Conservation (phyloP, 2,329 filamentous ascomycete species). For the Beauveria varroae region DNA sequence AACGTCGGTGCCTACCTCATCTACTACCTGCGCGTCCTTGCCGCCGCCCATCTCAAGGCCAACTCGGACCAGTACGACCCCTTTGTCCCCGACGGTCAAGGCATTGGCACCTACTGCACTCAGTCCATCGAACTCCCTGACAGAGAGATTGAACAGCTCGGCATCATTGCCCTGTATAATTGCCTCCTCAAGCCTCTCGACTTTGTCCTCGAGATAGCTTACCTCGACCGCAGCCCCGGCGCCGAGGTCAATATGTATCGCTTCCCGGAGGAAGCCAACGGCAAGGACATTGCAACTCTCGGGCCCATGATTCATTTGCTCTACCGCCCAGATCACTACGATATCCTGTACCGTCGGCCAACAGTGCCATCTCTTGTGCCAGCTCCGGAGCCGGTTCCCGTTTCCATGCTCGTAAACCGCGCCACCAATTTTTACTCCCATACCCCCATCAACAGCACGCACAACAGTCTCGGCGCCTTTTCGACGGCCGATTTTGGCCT, state of each 20-base stretch:
- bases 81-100: conserved; percentile 56
- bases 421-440: conserved; percentile 40
- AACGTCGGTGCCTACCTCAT: conserved; percentile 66
- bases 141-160: conserved; percentile 87
- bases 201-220: conserved; percentile 79
- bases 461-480: conserved; percentile 32
- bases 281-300: conserved; percentile 33
- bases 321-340: conserved; percentile 80
- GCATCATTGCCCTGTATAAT: conserved; percentile 68
- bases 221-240: conserved; percentile 80
- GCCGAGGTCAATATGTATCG: conserved; percentile 65
- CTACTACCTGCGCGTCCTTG: conserved; percentile 76
- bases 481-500: conserved; percentile 35
- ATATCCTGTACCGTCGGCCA: conserved; percentile 68
- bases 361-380: conserved; percentile 16
- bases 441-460: conserved; percentile 34
- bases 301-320: conserved; percentile 49
- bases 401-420: conserved; percentile 44
- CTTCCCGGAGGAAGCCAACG: conserved; percentile 49
- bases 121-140: conserved; percentile 65
- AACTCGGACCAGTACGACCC: conserved; percentile 61
- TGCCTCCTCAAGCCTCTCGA: conserved; percentile 71
- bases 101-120: conserved; percentile 61
- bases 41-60: conserved; percentile 75
- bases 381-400: conserved; percentile 15